Percentiles rank a stretch among this genome's conserved stretches.
These are phyloP conservation scores for Rauvolfia tetraphylla DNA, from an alignment of 257 asterid genomes.

Conservation along the genomic window DNA sequence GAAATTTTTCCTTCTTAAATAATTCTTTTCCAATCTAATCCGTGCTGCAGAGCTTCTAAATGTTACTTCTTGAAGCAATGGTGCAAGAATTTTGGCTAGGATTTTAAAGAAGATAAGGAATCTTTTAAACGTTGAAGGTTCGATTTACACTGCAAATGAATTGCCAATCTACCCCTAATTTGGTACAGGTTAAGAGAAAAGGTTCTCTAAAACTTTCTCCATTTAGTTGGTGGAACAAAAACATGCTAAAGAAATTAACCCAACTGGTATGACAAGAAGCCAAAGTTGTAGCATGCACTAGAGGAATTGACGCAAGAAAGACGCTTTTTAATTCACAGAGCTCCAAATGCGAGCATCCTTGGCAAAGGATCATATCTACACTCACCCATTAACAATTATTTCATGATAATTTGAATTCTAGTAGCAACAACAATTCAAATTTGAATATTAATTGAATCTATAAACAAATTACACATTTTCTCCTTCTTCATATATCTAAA, in stretches of 20 bases:
- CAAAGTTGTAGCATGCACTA: neutral
- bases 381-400: neutral
- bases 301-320: neutral
- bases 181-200: neutral
- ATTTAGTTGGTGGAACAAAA: neutral
- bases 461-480: neutral
- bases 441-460: neutral
- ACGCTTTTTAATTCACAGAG: neutral
- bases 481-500: neutral
- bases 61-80: neutral
- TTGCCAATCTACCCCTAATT: neutral
- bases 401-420: neutral
- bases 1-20: neutral
- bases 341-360: neutral
- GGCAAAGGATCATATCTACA: neutral
- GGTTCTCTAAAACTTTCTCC: neutral
- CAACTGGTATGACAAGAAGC: neutral
- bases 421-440: neutral
- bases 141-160: neutral
- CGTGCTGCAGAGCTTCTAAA: neutral
- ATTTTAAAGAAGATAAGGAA: neutral
- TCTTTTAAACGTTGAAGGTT: neutral
- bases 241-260: neutral
- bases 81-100: neutral
- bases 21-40: neutral